A percentile compares a stretch with the other conserved stretches of the same genome.
These are phyloP conservation scores for Botrytis porri DNA, from an alignment of 2,329 filamentous ascomycete species.

Conservation along the genomic window DNA sequence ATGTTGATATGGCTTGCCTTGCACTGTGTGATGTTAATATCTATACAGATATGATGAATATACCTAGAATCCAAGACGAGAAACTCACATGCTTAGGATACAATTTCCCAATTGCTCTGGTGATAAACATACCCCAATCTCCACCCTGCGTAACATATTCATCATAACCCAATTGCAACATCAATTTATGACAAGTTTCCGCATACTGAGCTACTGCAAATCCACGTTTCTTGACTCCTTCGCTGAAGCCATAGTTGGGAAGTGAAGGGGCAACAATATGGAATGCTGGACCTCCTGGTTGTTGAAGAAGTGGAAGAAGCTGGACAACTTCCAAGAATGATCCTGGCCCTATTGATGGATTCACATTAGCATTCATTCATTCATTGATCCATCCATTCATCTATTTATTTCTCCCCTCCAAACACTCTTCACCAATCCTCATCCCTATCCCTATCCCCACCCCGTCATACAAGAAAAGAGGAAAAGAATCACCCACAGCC, in stretches of 20 bases:
- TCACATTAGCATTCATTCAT: background rate
- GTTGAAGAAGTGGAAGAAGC: slow-evolving; percentile 27
- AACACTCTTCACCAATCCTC: background rate
- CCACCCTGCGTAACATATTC: slow-evolving; percentile 62
- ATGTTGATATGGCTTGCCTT: slow-evolving; percentile 47
- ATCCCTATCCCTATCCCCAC: no score
- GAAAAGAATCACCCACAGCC: slow-evolving; percentile 45
- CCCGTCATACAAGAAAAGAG: background rate
- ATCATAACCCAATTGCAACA: slow-evolving; percentile 63
- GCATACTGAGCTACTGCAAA: slow-evolving; percentile 61
- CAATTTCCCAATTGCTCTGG: slow-evolving; percentile 55
- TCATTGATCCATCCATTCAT: no score
- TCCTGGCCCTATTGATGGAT: slow-evolving; percentile 22
- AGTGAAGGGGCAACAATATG: slow-evolving; percentile 53
- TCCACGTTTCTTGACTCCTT: slow-evolving; percentile 41
- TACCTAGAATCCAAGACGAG: background rate
- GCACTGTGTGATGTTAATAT: slow-evolving; percentile 38
- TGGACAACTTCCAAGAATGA: slow-evolving; percentile 22
- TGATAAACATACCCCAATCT: slow-evolving; percentile 69
- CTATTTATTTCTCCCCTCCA: background rate
- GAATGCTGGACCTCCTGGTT: slow-evolving; percentile 22
- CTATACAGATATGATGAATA: background rate
- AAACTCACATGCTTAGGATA: slow-evolving; percentile 47
- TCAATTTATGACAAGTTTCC: slow-evolving; percentile 62
- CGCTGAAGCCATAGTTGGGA: slow-evolving; percentile 51